These are phyloP conservation scores for Graphilbum fragrans DNA, from an alignment of 2,329 filamentous ascomycete genomes.

Conservation along the genomic window DNA sequence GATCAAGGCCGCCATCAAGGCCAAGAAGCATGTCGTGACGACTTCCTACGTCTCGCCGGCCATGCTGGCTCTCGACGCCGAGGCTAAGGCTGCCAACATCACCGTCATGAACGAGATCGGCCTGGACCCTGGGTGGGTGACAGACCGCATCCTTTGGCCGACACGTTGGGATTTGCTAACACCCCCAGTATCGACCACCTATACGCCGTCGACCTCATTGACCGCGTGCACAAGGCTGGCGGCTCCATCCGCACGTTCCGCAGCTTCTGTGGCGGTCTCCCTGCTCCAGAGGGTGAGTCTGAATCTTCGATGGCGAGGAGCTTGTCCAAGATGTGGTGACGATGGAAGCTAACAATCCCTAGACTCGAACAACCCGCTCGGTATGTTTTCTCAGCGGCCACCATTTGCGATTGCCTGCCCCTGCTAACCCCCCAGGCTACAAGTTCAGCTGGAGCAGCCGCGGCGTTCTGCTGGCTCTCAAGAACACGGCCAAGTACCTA, in stretches of 20 bases:
- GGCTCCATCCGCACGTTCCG: constrained; percentile 78
- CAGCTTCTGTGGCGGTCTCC: constrained; percentile 74
- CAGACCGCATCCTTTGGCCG: background rate
- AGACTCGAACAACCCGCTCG: background rate
- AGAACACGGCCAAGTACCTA: constrained; percentile 76
- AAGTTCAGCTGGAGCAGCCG: constrained; percentile 67
- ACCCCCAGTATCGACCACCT: constrained; percentile 59
- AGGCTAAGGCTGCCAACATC: constrained; percentile 81
- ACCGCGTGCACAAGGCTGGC: constrained; percentile 73
- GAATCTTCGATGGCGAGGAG: too few relatives aligned
- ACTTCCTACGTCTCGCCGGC: constrained; percentile 87
- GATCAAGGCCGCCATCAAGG: constrained; percentile 84
- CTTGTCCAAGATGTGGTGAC: background rate
- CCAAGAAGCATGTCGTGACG: constrained; percentile 94
- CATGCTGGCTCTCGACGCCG: constrained; percentile 77
- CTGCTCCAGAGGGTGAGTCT: constrained; percentile 42
- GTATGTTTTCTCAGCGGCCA: background rate
- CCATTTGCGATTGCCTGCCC: constrained; percentile 25
- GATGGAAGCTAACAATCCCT: background rate
- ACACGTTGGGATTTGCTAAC: background rate
- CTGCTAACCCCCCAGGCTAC: constrained; percentile 84
- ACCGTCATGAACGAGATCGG: constrained; percentile 98
- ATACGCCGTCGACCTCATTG: constrained; percentile 80
- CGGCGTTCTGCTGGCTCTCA: constrained; percentile 76
- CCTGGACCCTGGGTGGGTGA: constrained; percentile 22